Evolutionary conservation across 306 rosid species (phyloP), one percentile per base, ranked within the genome.

Genomic region (Medicago lupulina): DNA sequence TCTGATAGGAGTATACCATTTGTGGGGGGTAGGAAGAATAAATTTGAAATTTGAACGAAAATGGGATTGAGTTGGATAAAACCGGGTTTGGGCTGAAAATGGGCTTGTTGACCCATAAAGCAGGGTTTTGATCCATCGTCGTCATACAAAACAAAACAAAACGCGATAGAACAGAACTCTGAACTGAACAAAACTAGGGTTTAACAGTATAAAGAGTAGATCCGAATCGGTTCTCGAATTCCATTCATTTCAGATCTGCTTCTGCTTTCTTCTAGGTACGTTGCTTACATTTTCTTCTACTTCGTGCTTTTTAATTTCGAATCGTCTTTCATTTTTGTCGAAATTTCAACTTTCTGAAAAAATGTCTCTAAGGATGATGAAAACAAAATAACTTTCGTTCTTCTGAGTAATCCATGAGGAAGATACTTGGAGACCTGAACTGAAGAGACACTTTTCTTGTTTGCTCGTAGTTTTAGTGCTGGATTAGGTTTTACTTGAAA

Each of bases 381-480:
- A 7, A 72, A 75, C 40, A 59, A 19, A 13, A 60, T 70, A 61
- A 85, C 89, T 81, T 88, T 83, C 89, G 89, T 85, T 88, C 89
- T 88, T 85, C 88, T 5, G 86, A 85, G 74, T 73, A 79, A 25
- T 51, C 67, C 73, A 65, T 88, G 91, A 19, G 82, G 91, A 83
- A 81, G 58, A 41, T 36, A 28, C 4, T 73, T 79, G 92, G 88
- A 88, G 89, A 88, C 86, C 87, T 88, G 89, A 88, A 83, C 92
- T 88, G 88, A 85, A 49, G 92, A 83, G 83, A 70, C 85, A 40
- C 43, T 40, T 39, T 40, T 40, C 11, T 46, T 47, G 51, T 11
- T 44, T 46, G 51, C 6, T 46, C 15, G 5, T 5, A 46, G 51
- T 16, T 46, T 46, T 46, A 11, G 4, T 13, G 17, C 1, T 47